Evolutionary conservation across 2,329 filamentous ascomycete genomes (phyloP).

Genomic region (Pestalotiopsis sp.): DNA sequence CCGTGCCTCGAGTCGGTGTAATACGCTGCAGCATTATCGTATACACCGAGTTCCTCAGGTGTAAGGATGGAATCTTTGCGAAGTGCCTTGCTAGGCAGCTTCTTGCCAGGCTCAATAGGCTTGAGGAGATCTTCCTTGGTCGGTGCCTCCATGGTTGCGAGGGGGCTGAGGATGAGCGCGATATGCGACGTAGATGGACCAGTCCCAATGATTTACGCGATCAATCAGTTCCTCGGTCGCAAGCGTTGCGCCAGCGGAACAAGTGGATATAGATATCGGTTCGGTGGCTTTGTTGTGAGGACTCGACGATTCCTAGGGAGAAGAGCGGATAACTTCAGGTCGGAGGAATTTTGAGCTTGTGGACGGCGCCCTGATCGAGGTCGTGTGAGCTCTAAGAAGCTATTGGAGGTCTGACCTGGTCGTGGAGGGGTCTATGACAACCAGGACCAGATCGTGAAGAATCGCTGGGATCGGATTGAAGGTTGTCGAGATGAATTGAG

Average conservation of each 20-base stretch:
- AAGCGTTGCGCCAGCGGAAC: background rate
- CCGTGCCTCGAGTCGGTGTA: slow-evolving; percentile 59
- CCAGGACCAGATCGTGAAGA: background rate
- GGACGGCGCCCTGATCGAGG: background rate
- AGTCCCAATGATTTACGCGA: background rate
- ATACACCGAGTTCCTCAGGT: slow-evolving; percentile 53
- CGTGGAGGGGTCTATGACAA: background rate
- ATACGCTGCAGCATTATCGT: slow-evolving; percentile 62
- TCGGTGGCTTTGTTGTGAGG: background rate
- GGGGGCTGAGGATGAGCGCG: background rate
- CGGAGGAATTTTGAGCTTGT: background rate
- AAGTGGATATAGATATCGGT: background rate
- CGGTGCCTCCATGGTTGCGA: slow-evolving; percentile 1
- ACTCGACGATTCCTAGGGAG: background rate
- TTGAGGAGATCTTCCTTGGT: slow-evolving; percentile 5
- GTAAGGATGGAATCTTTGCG: slow-evolving; percentile 27
- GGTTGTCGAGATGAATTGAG: slow-evolving; percentile 4
- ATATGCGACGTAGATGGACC: background rate
- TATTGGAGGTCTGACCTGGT: background rate
- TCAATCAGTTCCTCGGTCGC: background rate
- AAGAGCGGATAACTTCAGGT: background rate
- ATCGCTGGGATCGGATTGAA: background rate
- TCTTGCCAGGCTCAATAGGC: background rate
- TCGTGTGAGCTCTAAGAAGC: background rate
- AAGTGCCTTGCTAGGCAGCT: background rate